These are phyloP conservation scores for Arctium minus DNA, from an alignment of 129 eudicot genomes.

Conservation along the genomic window DNA sequence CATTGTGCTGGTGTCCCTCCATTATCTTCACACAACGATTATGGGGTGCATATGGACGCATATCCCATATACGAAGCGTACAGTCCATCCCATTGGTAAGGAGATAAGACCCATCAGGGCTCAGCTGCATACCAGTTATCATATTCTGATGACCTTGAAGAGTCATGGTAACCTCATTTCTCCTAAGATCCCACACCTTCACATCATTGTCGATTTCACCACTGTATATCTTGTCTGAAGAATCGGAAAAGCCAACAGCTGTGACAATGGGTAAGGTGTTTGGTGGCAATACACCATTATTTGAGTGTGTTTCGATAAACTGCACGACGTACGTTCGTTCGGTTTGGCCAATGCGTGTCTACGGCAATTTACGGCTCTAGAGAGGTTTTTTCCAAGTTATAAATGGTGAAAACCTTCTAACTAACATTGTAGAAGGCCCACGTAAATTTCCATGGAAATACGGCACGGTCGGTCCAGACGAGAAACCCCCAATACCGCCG, in stretches of 20 bases:
- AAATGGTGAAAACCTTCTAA: no score
- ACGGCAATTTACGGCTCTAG: no score
- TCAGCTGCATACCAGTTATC: slow-evolving; percentile 93
- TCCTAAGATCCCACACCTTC: slow-evolving; percentile 68
- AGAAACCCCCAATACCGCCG: no score
- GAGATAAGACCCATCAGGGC: slow-evolving; percentile 88
- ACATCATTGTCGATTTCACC: slow-evolving; percentile 89
- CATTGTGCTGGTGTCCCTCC: slow-evolving; percentile 94
- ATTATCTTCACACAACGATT: slow-evolving; percentile 90
- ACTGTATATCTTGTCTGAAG: slow-evolving; percentile 86
- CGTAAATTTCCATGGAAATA: no score
- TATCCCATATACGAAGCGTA: slow-evolving; percentile 87
- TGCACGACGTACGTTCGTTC: no score
- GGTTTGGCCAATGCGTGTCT: no score
- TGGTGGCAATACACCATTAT: no score
- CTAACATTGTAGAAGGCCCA: no score
- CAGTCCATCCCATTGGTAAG: slow-evolving; percentile 91
- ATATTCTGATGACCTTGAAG: slow-evolving; percentile 91
- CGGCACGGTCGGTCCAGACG: no score
- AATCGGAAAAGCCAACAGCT: slow-evolving; percentile 88
- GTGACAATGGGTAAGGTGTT: slow-evolving; percentile 48
- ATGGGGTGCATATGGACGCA: slow-evolving; percentile 96
- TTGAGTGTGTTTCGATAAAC: no score
- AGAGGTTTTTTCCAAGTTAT: no score
- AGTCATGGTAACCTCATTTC: slow-evolving; percentile 77